Base-by-base conservation (phyloP, 2,329 filamentous ascomycete species). In the Neonectria neomacrospora region DNA sequence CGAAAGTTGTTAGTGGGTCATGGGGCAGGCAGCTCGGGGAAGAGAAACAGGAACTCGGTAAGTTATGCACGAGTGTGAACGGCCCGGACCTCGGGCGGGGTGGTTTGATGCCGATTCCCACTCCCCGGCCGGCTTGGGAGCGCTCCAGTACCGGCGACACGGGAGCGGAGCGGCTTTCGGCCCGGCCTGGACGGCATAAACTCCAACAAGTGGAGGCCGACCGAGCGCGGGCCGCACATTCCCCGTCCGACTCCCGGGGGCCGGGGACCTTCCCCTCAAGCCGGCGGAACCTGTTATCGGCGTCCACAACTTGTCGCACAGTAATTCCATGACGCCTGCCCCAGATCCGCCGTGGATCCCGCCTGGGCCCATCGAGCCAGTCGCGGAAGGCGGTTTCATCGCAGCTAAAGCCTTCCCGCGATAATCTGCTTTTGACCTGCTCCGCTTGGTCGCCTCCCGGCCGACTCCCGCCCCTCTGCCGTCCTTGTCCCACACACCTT, bases 111-210 rank as follows among this genome's bases (percentile, higher is more conserved):
- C 54, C 60, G 61, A 62, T 57, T 52, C 59, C 28, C 37, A 55
- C 51, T 47, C 37, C 37, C 57, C 57, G 60, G 52, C 47, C 65
- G 48, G 57, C 41, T 22, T 16, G 18, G 16, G 20, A 18, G 39
- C 18, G 18, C 39, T n/a, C n/a, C 18, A 57, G 41, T 61, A 20
- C 37, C 59, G 59, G 47, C 48, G 59, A 58, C 50, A 51, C 60
- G 56, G 53, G 47, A 58, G 58, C 54, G 60, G 63, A 59, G 63
- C 66, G 66, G 59, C 66, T 67, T 70, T 68, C 67, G 67, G 67
- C 47, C 61, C 61, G 52, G 67, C 47, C 44, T 16, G 18, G 42
- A 30, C 54, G 59, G 59, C 50, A 48, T 37, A 45, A 53, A 57
- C 41, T 62, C 48, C 48, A 67, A 45, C 26, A 26, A 22, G 32